Evolutionary conservation across 306 rosid genomes (phyloP).

Genomic region (Carpinus viminea): DNA sequence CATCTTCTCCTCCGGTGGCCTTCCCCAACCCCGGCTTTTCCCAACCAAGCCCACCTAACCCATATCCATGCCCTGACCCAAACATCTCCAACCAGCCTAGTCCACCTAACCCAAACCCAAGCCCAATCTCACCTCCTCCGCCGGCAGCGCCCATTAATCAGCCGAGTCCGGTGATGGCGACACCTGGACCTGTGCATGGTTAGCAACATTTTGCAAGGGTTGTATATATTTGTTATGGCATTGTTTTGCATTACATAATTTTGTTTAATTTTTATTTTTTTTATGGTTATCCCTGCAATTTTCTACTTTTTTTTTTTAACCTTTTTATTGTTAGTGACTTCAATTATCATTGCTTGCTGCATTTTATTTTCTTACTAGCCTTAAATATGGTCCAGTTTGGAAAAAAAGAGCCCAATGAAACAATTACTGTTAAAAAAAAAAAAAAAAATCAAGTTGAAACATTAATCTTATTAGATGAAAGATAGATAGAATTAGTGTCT

Average conservation of each 20-base stretch:
- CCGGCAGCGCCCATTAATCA: slow-evolving; percentile 49
- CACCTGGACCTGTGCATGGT: slow-evolving; percentile 60
- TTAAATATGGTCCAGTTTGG: no score
- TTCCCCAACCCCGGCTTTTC: slow-evolving; percentile 50
- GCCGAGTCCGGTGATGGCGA: slow-evolving; percentile 42
- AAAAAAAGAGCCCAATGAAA: no score
- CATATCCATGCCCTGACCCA: slow-evolving; percentile 13
- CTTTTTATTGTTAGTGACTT: no score
- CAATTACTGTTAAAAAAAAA: no score
- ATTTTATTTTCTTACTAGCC: no score
- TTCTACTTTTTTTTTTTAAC: no score
- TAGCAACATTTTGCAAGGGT: slow-evolving; percentile 28
- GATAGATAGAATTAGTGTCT: no score
- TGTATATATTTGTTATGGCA: slow-evolving; percentile 5
- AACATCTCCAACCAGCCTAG: background rate
- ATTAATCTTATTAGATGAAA: no score
- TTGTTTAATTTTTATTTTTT: background rate
- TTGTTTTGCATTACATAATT: background rate
- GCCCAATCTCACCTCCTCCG: slow-evolving; percentile 25
- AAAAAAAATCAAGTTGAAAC: no score
- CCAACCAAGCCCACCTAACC: slow-evolving; percentile 30
- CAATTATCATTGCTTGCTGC: no score
- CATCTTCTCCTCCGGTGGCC: slow-evolving; percentile 33
- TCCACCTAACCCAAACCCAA: slow-evolving; percentile 21
- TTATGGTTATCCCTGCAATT: no score